Percentiles rank a stretch among this genome's conserved stretches.
These are phyloP conservation scores for Colletotrichum tanaceti DNA, from an alignment of 2,329 filamentous ascomycete genomes.

Conservation along the genomic window DNA sequence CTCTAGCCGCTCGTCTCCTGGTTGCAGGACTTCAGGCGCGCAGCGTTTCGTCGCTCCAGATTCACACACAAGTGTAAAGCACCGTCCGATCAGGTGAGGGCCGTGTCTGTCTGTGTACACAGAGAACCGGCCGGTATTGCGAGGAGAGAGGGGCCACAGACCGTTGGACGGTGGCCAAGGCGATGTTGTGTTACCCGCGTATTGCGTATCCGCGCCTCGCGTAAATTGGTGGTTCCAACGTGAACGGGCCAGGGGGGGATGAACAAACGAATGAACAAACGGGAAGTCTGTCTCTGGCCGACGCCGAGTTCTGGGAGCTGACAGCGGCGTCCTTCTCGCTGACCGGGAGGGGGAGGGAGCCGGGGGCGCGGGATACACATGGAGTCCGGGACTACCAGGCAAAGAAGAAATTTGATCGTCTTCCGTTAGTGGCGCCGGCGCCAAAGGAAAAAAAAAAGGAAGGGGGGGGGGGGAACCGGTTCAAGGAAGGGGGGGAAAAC, in stretches of 20 bases:
- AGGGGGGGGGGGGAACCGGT: too few relatives aligned
- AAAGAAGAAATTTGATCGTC: constrained; percentile 15
- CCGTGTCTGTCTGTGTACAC: constrained; percentile 28
- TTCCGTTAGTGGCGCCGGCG: constrained; percentile 7
- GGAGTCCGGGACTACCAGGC: constrained; percentile 29
- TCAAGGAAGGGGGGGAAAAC: neutral
- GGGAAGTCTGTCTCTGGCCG: constrained; percentile 25
- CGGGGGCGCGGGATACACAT: constrained; percentile 32
- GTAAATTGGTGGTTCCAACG: constrained; percentile 15
- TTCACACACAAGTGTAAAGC: constrained; percentile 1
- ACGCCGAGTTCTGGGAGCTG: constrained; percentile 14
- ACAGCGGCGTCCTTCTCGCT: constrained; percentile 19
- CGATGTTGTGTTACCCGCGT: constrained; percentile 19
- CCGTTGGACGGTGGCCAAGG: neutral
- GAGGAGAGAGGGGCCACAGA: neutral
- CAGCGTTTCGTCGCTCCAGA: constrained; percentile 29
- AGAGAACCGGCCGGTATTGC: neutral
- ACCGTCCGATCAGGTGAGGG: constrained; percentile 24
- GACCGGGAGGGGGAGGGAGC: constrained; percentile 2
- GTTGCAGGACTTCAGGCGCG: constrained; percentile 29
- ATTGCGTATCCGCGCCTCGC: constrained; percentile 24
- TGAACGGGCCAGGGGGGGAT: neutral
- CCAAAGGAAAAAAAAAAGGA: neutral
- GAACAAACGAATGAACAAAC: neutral
- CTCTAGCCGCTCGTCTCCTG: constrained; percentile 2